Evolutionary conservation across 495 filamentous ascomycete genomes (phyloP), one percentile per base, ranked within the genome.

Genomic region (Podospora sp.): DNA sequence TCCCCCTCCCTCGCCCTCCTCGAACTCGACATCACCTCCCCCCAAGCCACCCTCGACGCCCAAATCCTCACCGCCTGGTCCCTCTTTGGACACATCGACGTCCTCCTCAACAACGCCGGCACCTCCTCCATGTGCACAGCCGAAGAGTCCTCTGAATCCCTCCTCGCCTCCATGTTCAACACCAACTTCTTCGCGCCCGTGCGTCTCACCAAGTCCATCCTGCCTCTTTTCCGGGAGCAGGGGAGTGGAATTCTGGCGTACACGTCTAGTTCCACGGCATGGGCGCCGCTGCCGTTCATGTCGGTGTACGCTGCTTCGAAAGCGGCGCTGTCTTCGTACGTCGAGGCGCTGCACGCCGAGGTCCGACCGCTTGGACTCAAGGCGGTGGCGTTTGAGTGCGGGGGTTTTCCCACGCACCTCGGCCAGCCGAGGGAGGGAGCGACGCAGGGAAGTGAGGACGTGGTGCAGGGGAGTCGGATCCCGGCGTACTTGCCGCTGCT

Each of bases 291-390:
- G 1, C 69, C 70, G 0, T 69, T 69, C n/a, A 68, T 72, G 66
- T 73, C 78, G 0, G 65, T 79, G 55, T 86, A 85, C 61, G 77
- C 74, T n/a, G 71, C 78, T 2, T 75, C 73, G 8, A 85, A 85
- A 65, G 78, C 82, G 0, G 84, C 81, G 1, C 69, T 86, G 46
- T 80, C 80, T 51, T 68, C 73, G 2, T 86, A 82, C 70, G 65
- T 77, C 18, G 73, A 76, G 68, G 16, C 60, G 1, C 63, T 76
- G 33, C 58, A 65, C 56, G 71, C 69, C 26, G 74, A 76, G 22
- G 12, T 72, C 7, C n/a, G 35, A 0, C 68, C 68, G 14, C 36
- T 76, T 6, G 70, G 68, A 4, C 69, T 76, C 21, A 29, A 53
- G 6, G 64, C 63, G 21, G 69, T 74, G 0, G 72, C 70, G 4